phyloP scores from a whole-genome alignment of 1,139 yeast species.

The Komagataea norvegica region DNA sequence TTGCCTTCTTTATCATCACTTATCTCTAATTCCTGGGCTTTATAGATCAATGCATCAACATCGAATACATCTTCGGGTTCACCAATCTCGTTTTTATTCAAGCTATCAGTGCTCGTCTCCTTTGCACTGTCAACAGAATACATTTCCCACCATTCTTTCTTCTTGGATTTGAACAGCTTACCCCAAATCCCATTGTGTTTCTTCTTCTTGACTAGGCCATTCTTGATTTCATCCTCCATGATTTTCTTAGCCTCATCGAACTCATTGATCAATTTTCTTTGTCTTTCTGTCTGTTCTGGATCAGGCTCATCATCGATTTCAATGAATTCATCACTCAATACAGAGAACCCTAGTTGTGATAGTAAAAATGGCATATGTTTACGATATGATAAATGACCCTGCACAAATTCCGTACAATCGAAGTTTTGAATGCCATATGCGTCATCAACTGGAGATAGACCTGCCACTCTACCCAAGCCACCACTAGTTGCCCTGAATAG shows the following conservation, averaged over 20 bases:
- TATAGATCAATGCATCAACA: constrained; percentile 42
- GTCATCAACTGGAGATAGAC: constrained; percentile 69
- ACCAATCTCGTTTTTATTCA: constrained; percentile 1
- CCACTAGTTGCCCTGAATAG: constrained; percentile 94
- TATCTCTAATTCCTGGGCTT: constrained; percentile 15
- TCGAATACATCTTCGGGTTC: constrained; percentile 17
- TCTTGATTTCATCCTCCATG: constrained; percentile 39
- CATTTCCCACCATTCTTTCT: constrained; percentile 86
- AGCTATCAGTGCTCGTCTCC: constrained; percentile 24
- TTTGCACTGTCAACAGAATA: constrained; percentile 43
- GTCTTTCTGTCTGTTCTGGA: constrained; percentile 77
- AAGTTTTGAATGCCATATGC: constrained; percentile 71
- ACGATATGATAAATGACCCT: constrained; percentile 97
- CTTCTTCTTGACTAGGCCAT: constrained; percentile 29
- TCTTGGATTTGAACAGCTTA: constrained; percentile 68
- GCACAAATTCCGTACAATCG: constrained; percentile 81
- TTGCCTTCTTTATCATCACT: constrained; percentile 2
- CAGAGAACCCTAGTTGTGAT: constrained; percentile 68
- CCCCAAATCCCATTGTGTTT: constrained; percentile 42
- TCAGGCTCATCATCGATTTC: constrained; percentile 92
- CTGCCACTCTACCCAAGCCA: constrained; percentile 86
- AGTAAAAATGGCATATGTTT: constrained; percentile 83
- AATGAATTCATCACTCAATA: constrained; percentile 82
- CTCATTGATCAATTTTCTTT: constrained; percentile 73
- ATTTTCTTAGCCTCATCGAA: constrained; percentile 80